Evolutionary conservation across 176 grass and related monocot species (phyloP), one percentile per base, ranked within the genome.

Genomic region (Stipa capillata): DNA sequence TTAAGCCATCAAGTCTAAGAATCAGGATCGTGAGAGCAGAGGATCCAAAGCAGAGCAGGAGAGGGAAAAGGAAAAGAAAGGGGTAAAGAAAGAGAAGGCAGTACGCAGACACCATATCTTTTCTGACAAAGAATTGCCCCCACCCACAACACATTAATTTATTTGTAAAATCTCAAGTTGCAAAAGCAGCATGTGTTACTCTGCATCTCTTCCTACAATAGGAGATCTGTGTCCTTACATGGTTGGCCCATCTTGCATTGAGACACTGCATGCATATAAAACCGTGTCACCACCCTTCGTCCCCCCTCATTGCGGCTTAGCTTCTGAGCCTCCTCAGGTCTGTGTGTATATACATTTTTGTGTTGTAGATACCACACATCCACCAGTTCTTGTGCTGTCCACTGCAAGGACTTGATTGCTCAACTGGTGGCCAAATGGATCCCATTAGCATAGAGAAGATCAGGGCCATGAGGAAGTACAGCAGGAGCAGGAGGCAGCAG

Each of bases 381-480:
- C 8, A 66, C 65, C 53, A 16, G 48, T 41, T 78, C 65, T n/a
- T 73, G 80, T 65, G 57, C 8, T 68, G 69, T 43, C 62, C 66
- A 25, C 60, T 35, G 24, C 81, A 84, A 41, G 86, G 73, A 36
- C 56, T 32, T 56, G 39, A 65, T 64, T 69, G 72, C 65, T 71
- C 78, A 75, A 28, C 4, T 67, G 35, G 40, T 62, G 64, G 44
- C 62, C 72, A 84, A 35, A 98, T 94, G 92, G 92, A 93, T 82
- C 60, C 85, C 33, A 76, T 89, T 2, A 80, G 41, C 64, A 84
- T 91, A 40, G 92, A 91, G 85, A 91, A 93, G 86, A 73, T 95
- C 44, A 87, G 60, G 55, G 81, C 86, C 74, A 87, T 91, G 84
- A 91, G 87, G 72, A 99, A 85, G 90, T 93, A 82, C 83, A 92